phyloP scores from a whole-genome alignment of 1,139 yeast species.

The Lodderomyces margitis region DNA sequence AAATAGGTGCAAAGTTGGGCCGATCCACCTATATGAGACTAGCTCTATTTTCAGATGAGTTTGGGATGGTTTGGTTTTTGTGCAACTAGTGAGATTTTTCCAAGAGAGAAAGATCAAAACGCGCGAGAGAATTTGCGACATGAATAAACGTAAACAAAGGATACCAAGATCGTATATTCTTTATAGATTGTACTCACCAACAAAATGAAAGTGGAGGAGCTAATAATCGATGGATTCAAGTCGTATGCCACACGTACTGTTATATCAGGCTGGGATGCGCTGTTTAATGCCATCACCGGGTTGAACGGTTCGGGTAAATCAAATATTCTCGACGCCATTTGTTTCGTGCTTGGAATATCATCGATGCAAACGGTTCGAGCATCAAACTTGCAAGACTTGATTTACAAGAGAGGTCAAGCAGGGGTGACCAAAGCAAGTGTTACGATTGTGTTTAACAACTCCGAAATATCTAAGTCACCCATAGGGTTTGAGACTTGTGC shows the following conservation, averaged over 20 bases:
- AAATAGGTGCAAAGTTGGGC: no score
- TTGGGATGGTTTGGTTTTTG: no score
- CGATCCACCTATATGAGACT: no score
- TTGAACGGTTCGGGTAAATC: constrained; percentile 97
- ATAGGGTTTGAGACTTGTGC: constrained; percentile 81
- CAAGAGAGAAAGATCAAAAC: no score
- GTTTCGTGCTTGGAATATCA: constrained; percentile 96
- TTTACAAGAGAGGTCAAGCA: constrained; percentile 96
- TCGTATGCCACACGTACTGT: constrained; percentile 97
- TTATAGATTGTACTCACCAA: neutral
- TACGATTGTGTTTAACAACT: constrained; percentile 89
- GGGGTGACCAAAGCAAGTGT: constrained; percentile 98
- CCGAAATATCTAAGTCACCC: constrained; percentile 74
- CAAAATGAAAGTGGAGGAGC: constrained; percentile 89
- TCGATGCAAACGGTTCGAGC: constrained; percentile 95
- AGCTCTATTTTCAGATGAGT: constrained; percentile 2
- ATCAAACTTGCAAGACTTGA: constrained; percentile 86
- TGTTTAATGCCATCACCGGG: constrained; percentile 97
- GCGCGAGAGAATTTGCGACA: neutral
- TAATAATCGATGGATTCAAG: constrained; percentile 96
- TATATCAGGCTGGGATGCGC: constrained; percentile 92
- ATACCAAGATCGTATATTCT: neutral
- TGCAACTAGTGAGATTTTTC: no score
- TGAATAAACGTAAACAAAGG: neutral
- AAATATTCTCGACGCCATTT: constrained; percentile 91